phyloP scores from a whole-genome alignment of 139 green algal species.

The Auxenochlorella pyrenoidosa region DNA sequence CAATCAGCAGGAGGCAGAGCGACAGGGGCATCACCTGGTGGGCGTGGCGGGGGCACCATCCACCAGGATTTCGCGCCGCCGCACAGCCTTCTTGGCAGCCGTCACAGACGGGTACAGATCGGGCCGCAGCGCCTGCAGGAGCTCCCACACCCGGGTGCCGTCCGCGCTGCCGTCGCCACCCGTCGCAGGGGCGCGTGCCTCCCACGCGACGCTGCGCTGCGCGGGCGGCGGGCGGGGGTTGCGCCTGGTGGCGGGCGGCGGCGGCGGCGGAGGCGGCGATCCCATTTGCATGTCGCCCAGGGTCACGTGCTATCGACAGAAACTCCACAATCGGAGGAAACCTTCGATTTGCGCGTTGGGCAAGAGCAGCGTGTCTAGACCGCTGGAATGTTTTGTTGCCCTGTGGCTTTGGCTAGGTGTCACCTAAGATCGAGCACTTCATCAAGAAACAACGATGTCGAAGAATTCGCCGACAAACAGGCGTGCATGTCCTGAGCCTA shows the following conservation, averaged over 20 bases:
- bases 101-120: slow-evolving; percentile 37
- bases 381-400: too few species aligned
- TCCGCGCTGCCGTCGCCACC: background rate
- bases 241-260: background rate
- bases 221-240: too few species aligned
- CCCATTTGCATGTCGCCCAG: background rate
- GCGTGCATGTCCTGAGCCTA: too few species aligned
- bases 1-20: background rate
- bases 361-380: too few species aligned
- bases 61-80: slow-evolving; percentile 38
- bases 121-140: slow-evolving; percentile 7
- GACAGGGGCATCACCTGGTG: background rate
- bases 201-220: background rate
- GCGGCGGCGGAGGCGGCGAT: background rate
- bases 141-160: background rate
- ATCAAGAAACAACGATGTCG: too few species aligned
- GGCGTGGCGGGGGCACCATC: slow-evolving; percentile 18
- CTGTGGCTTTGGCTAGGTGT: too few species aligned
- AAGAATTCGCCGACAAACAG: too few species aligned
- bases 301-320: background rate
- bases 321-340: too few species aligned
- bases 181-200: background rate
- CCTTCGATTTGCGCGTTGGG: too few species aligned
- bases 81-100: slow-evolving; percentile 35
- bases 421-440: too few species aligned